A percentile compares a stretch with the other conserved stretches of the same genome.
These are phyloP conservation scores for Delonix regia DNA, from an alignment of 306 rosid species.

Conservation along the genomic window DNA sequence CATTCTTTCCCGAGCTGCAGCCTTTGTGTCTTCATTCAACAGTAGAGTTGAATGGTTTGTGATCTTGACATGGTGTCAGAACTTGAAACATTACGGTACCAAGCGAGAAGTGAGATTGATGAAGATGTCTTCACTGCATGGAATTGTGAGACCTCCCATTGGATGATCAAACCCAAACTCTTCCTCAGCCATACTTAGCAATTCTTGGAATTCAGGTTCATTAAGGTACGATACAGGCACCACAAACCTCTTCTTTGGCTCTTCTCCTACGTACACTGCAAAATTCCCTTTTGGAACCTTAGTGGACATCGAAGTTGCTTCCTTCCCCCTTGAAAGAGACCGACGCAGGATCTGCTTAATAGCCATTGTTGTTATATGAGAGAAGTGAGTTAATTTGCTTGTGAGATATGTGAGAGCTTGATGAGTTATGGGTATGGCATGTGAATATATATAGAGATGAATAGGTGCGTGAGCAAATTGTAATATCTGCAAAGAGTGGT, in stretches of 20 bases:
- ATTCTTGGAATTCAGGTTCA: slow-evolving; percentile 48
- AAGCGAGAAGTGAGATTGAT: slow-evolving; percentile 41
- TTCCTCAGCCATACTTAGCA: slow-evolving; percentile 42
- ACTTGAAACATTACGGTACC: not conserved
- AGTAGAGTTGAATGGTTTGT: not conserved
- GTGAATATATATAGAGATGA: not conserved
- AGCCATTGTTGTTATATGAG: not conserved
- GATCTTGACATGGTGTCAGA: not conserved
- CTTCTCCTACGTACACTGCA: slow-evolving; percentile 62
- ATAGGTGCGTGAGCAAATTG: not conserved
- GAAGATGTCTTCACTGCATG: slow-evolving; percentile 52
- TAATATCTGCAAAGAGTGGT: not conserved
- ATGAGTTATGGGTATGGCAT: not conserved
- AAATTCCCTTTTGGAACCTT: slow-evolving; percentile 41
- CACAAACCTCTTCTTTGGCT: slow-evolving; percentile 45
- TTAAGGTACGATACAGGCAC: slow-evolving; percentile 54
- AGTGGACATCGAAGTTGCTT: not conserved
- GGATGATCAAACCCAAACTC: slow-evolving; percentile 57
- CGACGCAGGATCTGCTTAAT: not conserved
- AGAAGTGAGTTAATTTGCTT: not conserved
- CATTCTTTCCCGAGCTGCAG: not conserved
- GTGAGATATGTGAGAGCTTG: slow-evolving; percentile 3
- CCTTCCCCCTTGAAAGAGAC: not conserved
- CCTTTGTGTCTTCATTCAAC: not conserved
- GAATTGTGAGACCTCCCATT: slow-evolving; percentile 55